Conservation (phyloP, 2,329 filamentous ascomycete genomes). For the Fusarium ramigenum region DNA sequence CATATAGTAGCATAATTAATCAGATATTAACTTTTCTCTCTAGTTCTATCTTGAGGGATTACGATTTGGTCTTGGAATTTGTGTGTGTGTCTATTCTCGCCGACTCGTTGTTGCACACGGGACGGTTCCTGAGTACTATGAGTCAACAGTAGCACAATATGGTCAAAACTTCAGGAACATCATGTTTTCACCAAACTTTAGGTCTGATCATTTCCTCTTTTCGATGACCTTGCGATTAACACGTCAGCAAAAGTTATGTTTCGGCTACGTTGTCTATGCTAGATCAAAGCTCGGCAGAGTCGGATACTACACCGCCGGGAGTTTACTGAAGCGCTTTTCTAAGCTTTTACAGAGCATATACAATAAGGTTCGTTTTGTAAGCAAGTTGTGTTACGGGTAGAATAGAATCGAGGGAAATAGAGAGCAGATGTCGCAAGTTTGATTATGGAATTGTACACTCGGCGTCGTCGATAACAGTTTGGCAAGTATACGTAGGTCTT, state of each 20-base stretch:
- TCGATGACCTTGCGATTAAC: neutral
- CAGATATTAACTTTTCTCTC: neutral
- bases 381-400: neutral
- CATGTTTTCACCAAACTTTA: neutral
- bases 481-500: neutral
- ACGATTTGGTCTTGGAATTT: neutral
- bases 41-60: neutral
- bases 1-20: no score
- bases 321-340: neutral
- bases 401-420: neutral
- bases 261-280: neutral
- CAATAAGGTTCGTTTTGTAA: neutral
- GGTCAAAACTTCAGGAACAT: neutral
- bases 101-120: neutral
- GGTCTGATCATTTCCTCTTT: neutral
- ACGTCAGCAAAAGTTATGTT: neutral
- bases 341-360: neutral
- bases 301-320: neutral
- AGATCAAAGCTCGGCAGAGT: neutral
- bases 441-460: neutral
- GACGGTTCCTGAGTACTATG: neutral
- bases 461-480: neutral
- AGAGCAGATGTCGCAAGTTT: neutral
- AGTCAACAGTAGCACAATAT: neutral
- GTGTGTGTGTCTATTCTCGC: neutral